Evolutionary conservation across 257 asterid genomes (phyloP), one percentile per base, ranked within the genome.

Genomic region (Vinca minor): DNA sequence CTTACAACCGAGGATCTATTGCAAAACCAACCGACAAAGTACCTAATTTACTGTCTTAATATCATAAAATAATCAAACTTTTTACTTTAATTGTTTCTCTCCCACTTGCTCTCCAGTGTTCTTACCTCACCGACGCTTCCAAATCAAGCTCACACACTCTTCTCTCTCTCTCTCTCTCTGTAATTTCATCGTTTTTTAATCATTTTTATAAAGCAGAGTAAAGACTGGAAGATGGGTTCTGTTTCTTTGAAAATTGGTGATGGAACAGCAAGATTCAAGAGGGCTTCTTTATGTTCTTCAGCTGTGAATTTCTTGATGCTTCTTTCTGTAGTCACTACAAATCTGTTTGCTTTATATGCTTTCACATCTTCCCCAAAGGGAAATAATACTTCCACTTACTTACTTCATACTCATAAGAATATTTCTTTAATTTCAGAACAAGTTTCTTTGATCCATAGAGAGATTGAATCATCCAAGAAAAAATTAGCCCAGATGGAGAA

Each of bases 231-330:
- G 7, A 92, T 92, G 98, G 98, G 98, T 23, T 77, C 98, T 42
- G 98, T 92, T 65, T 89, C 96, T 55, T 34, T 89, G 63, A 93
- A 93, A 74, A 81, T 93, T 0, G 99, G 99, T 57, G 99, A 93
- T 62, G 97, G 97, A 54, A 89, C 96, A 1, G 99, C 97, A 29
- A 87, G 96, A 83, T 93, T 93, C 91, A 84, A 84, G 78, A 73
- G 91, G 69, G 88, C 91, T 25, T 77, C 99, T 0, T 13, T 73
- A 3, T 93, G 88, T 69, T 85, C 99, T 36, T 89, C 97, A 6
- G 96, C 95, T 11, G 85, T 85, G 10, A 93, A 87, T 72, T 20
- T 84, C 3, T 84, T 93, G 25, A 93, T 93, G 99, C 80, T 93
- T 11, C 83, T 89, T 65, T 93, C 99, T 14, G 96, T 93, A 17